Evolutionary conservation across 352 stramenopile genomes (phyloP), one percentile per base, ranked within the genome.

Genomic region (Globisporangium sylvaticum): DNA sequence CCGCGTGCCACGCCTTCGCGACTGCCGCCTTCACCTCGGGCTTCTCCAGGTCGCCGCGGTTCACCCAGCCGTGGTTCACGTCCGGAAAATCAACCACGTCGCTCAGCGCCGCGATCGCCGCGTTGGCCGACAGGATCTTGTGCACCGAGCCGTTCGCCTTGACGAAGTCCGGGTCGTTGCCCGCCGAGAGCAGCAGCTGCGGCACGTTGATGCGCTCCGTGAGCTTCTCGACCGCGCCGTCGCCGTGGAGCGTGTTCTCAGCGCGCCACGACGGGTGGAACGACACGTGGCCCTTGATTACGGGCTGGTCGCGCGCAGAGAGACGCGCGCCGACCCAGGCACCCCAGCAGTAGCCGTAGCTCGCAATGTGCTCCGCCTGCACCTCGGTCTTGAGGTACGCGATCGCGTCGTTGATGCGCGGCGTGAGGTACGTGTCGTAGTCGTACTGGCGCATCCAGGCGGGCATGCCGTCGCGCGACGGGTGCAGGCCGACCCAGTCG

Each of bases 21-120:
- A 89, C 76, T n/a, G 55, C 66, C 5, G 57, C 61, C 58, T 81
- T 76, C 18, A 61, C 55, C 29, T 61, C 55, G 5, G 31, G 55
- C 29, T 61, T 44, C 29, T 75, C 56, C 65, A 91, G 71, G 75
- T 95, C 87, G 60, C 84, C 83, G 60, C 87, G 87, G 72, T 92
- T 78, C 62, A 93, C 83, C 87, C 87, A 95, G 50, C 84, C 87
- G 72, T 93, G 84, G 25, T 83, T 83, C 76, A 88, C 67, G 63
- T 89, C 73, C 7, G 81, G 69, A 59, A 91, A 95, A 22, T 89
- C 69, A 42, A 86, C 56, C 61, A 84, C 81, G n/a, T 89, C 72
- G 37, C 80, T 87, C 52, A 79, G 70, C 44, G 20, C 18, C 12
- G 73, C 57, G 25, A 31, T 58, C 27, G 53, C 20, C 53, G 15